Base-by-base conservation (phyloP, 495 filamentous ascomycete genomes). In the Penicillium flavigenum region DNA sequence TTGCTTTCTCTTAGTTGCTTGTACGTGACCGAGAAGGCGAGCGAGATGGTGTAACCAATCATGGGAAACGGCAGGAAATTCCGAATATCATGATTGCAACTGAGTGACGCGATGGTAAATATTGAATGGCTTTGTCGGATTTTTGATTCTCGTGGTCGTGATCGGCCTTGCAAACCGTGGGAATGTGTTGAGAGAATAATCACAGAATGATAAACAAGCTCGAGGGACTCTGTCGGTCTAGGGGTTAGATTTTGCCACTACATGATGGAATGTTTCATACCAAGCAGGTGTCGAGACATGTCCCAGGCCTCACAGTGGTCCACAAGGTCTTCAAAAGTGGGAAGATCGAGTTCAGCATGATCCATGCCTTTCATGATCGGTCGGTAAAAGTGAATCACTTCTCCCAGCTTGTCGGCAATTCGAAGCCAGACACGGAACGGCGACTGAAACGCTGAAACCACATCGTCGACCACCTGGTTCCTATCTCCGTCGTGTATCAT, bases 401-500 rank as follows among this genome's bases (percentile, higher is more conserved):
- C 72, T 47, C 85, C 82, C 1, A 88, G 71, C 5, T 80, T 65
- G 14, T 73, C 65, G 38, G 68, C 76, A 58, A 75, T 71, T 61
- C 49, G 73, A 38, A 72, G 78, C 77, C 61, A 84, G 48, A 72
- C 68, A 51, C 75, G 73, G 64, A 67, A 83, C 2, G 64, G 46
- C 1, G 61, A 32, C 19, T 62, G 41, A 42, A 69, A 69, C 20
- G 58, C 32, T 11, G 59, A 27, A 47, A 65, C 49, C 16, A 65
- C 56, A 36, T 65, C 71, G 24, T 39, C 34, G 7, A 69, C 45
- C 16, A 42, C 38, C 39, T 72, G 71, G 16, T 77, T 70, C 26
- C 80, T 63, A 57, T 89, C 86, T 26, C 76, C 64, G 56, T 88
- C 84, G 59, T 86, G 78, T 63, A 89, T 84, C 32, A 86, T 60